Conservation (phyloP, 2,329 filamentous ascomycete genomes). For the Domatiomyces catenatus region DNA sequence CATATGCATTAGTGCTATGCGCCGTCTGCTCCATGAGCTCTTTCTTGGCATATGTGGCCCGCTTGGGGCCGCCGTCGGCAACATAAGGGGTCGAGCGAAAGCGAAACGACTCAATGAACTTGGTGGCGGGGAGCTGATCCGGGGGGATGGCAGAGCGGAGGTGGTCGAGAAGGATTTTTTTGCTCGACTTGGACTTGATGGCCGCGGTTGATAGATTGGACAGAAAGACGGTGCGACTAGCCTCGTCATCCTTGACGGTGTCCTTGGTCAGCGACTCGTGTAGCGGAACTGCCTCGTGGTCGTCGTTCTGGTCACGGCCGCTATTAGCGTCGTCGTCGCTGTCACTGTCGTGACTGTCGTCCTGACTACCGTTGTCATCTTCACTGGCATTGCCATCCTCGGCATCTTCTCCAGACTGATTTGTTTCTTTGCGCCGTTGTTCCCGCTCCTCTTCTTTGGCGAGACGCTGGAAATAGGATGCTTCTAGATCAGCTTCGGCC, state of each 20-base stretch:
- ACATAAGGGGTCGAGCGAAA: conserved; percentile 89
- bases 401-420: conserved; percentile 40
- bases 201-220: conserved; percentile 76
- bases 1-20: conserved; percentile 86
- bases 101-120: conserved; percentile 76
- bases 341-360: conserved; percentile 19
- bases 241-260: conserved; percentile 47
- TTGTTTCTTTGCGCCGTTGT: conserved; percentile 19
- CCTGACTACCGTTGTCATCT: conserved; percentile 22
- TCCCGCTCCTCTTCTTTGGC: conserved; percentile 18
- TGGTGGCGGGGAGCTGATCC: conserved; percentile 35
- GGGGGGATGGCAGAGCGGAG: conserved; percentile 57
- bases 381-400: conserved; percentile 20
- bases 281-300: conserved; percentile 24
- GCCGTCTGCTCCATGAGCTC: conserved; percentile 83
- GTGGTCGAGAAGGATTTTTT: conserved; percentile 62
- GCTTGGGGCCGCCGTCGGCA: conserved; percentile 63
- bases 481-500: conserved; percentile 12
- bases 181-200: conserved; percentile 65
- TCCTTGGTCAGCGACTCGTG: conserved; percentile 26
- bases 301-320: conserved; percentile 41
- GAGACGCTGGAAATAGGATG: conserved; percentile 15
- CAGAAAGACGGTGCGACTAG: conserved; percentile 77
- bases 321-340: conserved; percentile 51
- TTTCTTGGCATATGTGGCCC: conserved; percentile 84